A percentile compares a stretch with the other conserved stretches of the same genome.
Conservation (phyloP, 2,329 filamentous ascomycete genomes). For the Nemania sp. region DNA sequence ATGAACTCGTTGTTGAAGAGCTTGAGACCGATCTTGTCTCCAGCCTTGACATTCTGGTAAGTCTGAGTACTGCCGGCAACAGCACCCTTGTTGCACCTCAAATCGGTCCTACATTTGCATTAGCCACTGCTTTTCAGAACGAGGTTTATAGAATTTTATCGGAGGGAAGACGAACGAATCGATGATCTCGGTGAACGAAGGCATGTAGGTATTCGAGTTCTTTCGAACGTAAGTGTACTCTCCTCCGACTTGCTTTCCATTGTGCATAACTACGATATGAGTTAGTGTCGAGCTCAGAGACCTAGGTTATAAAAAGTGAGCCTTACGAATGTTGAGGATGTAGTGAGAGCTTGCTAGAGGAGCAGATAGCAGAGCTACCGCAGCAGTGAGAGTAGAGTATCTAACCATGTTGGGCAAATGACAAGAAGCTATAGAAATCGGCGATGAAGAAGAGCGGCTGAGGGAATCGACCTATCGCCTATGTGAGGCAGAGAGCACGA, state of each 20-base stretch:
- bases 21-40: slow-evolving; percentile 54
- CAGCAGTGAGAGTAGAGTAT: slow-evolving; percentile 29
- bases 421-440: background rate
- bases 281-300: background rate
- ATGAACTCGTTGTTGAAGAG: slow-evolving; percentile 54
- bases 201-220: slow-evolving; percentile 47
- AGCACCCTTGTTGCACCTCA: slow-evolving; percentile 50
- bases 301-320: background rate
- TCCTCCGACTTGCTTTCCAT: slow-evolving; percentile 46
- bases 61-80: slow-evolving; percentile 44
- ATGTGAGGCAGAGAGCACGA: slow-evolving; percentile 5
- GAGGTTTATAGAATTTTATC: background rate
- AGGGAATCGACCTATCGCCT: background rate
- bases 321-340: slow-evolving; percentile 42
- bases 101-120: slow-evolving; percentile 34
- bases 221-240: slow-evolving; percentile 53
- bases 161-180: slow-evolving; percentile 29
- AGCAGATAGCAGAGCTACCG: slow-evolving; percentile 30
- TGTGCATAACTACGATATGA: slow-evolving; percentile 31
- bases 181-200: slow-evolving; percentile 42
- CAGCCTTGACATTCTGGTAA: slow-evolving; percentile 48
- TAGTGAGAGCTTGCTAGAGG: slow-evolving; percentile 37
- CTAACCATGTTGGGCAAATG: slow-evolving; percentile 27
- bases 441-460: background rate
- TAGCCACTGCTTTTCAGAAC: background rate